Conservation (phyloP, 2,329 filamentous ascomycete species). For the Xylaria sp. region DNA sequence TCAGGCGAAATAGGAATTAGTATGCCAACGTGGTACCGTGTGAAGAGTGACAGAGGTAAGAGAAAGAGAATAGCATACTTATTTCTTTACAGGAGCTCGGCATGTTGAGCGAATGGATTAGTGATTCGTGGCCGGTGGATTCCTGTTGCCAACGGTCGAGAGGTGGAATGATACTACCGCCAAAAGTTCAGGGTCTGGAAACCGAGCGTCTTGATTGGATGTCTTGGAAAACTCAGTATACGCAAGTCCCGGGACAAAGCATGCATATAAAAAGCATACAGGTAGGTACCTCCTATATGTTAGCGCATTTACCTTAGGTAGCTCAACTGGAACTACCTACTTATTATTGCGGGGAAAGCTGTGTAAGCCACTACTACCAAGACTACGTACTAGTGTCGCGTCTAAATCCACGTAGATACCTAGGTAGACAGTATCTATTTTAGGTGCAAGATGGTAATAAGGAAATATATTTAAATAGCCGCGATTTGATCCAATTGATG, state of each 20-base stretch:
- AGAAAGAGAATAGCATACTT: constrained; percentile 67
- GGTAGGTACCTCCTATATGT: not conserved
- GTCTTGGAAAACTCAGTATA: constrained; percentile 10
- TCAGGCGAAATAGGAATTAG: constrained; percentile 23
- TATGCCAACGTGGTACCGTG: constrained; percentile 5
- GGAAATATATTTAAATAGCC: too few species aligned
- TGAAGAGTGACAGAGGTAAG: constrained; percentile 2
- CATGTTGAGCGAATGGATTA: constrained; percentile 65
- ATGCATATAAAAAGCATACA: not conserved
- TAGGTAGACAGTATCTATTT: too few species aligned
- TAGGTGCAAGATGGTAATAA: too few species aligned
- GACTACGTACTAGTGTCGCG: too few species aligned
- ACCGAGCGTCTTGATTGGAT: constrained; percentile 25
- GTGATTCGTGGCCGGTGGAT: not conserved
- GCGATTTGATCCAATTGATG: too few species aligned
- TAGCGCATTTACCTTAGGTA: too few species aligned
- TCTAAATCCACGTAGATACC: too few species aligned
- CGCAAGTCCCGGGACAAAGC: constrained; percentile 2
- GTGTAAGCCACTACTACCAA: too few species aligned
- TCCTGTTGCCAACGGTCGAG: not conserved
- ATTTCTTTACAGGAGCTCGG: constrained; percentile 97
- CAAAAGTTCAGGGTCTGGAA: constrained; percentile 12
- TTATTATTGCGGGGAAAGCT: too few species aligned
- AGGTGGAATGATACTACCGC: constrained; percentile 19
- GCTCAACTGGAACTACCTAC: too few species aligned